Conservation (phyloP, 208 protist genomes). For the Crithidia fasciculata region DNA sequence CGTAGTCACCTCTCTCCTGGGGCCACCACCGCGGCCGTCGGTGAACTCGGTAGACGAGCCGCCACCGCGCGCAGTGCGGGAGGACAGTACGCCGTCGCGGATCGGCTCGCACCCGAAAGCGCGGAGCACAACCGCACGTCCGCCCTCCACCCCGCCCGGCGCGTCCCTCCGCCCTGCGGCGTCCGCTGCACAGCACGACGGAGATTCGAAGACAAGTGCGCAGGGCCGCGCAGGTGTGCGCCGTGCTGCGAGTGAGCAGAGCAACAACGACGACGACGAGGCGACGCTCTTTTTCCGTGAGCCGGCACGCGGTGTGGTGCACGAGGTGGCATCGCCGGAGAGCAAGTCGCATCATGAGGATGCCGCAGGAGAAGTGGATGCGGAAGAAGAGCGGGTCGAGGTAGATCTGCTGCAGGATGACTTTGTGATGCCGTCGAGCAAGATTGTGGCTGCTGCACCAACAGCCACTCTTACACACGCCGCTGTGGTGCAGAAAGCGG, state of each 20-base stretch:
- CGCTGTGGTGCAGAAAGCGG: too few relatives aligned
- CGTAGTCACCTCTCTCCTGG: slow-evolving; percentile 3
- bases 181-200: neutral
- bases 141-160: slow-evolving; percentile 23
- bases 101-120: slow-evolving; percentile 33
- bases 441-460: neutral
- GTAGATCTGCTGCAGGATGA: slow-evolving; percentile 25
- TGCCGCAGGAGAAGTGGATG: neutral
- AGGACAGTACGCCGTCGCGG: slow-evolving; percentile 7
- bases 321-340: slow-evolving; percentile 5
- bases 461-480: too few relatives aligned
- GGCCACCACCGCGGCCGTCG: neutral
- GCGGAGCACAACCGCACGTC: slow-evolving; percentile 42
- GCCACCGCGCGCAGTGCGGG: slow-evolving; percentile 18
- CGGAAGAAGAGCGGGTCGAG: neutral
- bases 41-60: slow-evolving; percentile 22
- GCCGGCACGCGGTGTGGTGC: slow-evolving; percentile 22
- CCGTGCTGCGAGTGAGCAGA: slow-evolving; percentile 10
- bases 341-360: too few relatives aligned
- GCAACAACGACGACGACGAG: slow-evolving; percentile 18
- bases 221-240: neutral
- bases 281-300: slow-evolving; percentile 28
- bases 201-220: neutral
- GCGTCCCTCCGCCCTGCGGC: neutral
- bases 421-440: slow-evolving; percentile 26